phyloP scores from a whole-genome alignment of 2,329 filamentous ascomycete species.

The Coniochaeta hoffmannii region DNA sequence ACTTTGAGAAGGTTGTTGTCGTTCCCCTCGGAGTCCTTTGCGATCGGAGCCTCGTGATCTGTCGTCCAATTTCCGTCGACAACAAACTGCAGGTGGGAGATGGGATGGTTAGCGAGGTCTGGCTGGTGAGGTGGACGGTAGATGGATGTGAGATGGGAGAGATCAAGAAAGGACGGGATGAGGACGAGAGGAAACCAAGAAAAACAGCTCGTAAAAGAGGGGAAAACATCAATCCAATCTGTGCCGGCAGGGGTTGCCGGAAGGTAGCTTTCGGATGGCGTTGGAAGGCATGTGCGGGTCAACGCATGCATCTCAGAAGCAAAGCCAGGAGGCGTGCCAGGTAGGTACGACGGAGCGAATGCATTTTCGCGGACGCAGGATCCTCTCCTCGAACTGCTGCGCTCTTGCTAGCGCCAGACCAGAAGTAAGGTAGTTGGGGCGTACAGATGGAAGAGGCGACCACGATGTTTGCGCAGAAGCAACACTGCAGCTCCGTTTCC shows the following conservation, averaged over 20 bases:
- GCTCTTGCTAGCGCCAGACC: not conserved
- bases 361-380: not conserved
- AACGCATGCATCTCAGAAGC: not conserved
- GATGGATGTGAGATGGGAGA: not conserved
- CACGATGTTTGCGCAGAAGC: not conserved
- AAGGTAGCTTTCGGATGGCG: not conserved
- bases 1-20: conserved; percentile 86
- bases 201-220: not conserved
- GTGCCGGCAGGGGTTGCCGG: not conserved
- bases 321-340: too few relatives aligned
- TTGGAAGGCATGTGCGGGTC: not conserved
- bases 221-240: not conserved
- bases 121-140: not conserved
- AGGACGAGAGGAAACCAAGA: conserved; percentile 8
- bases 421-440: not conserved
- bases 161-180: not conserved
- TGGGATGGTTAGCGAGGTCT: conserved; percentile 10
- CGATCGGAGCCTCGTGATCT: conserved; percentile 72
- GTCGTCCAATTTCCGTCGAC: conserved; percentile 87
- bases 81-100: conserved; percentile 63
- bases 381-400: not conserved
- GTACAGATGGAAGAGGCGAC: not conserved
- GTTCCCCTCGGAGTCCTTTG: conserved; percentile 76
- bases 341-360: not conserved
- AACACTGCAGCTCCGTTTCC: not conserved